Evolutionary conservation across 2,329 filamentous ascomycete species (phyloP).

Genomic region (Penicillium rolfsii): DNA sequence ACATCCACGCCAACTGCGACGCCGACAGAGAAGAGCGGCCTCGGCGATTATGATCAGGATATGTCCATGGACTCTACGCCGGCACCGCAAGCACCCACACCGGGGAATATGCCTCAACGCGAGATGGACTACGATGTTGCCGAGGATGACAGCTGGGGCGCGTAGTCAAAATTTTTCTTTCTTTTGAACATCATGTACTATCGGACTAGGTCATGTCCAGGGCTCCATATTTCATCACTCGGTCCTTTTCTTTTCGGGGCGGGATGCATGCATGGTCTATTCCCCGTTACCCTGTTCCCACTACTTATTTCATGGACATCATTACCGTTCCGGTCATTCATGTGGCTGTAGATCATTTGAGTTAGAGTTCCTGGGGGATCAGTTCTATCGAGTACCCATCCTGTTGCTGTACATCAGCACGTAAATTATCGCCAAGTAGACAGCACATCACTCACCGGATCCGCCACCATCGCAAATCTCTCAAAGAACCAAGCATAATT

Average conservation of each 20-base stretch:
- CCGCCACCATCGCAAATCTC: constrained; percentile 44
- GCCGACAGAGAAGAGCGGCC: constrained; percentile 30
- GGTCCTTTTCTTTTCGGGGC: not conserved
- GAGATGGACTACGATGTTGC: constrained; percentile 57
- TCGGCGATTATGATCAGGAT: constrained; percentile 36
- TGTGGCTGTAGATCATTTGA: not conserved
- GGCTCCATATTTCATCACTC: not conserved
- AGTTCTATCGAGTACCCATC: constrained; percentile 43
- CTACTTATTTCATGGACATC: not conserved
- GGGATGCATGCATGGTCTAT: not conserved
- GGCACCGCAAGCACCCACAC: constrained; percentile 14
- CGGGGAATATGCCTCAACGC: constrained; percentile 27
- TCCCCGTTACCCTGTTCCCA: not conserved
- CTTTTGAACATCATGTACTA: constrained; percentile 9
- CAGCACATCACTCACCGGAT: constrained; percentile 38
- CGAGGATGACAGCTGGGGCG: constrained; percentile 51
- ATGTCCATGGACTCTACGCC: constrained; percentile 37
- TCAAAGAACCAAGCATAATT: constrained; percentile 41
- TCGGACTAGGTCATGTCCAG: constrained; percentile 8
- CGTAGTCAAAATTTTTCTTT: constrained; percentile 21
- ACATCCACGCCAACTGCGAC: constrained; percentile 19
- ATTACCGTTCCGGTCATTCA: not conserved
- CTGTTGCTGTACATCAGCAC: constrained; percentile 19
- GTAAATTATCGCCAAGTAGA: not conserved
- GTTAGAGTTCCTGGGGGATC: constrained; percentile 34